Conservation (phyloP, 2,329 filamentous ascomycete species). For the Teratosphaeria pseudoeucalypti region DNA sequence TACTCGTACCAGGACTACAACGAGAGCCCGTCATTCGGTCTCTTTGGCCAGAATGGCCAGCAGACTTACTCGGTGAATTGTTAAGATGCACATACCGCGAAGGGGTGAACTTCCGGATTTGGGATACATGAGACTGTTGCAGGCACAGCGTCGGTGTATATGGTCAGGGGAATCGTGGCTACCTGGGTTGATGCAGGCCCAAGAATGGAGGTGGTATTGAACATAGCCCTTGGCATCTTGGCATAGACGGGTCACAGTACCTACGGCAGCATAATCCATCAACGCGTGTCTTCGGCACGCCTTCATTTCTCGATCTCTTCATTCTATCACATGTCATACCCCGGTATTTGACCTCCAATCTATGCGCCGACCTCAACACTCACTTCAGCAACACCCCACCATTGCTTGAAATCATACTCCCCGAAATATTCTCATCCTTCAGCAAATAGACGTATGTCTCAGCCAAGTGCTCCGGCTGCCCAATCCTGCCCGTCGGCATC, state of each 20-base stretch:
- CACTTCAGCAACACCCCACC: slow-evolving; percentile 17
- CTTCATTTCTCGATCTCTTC: no score
- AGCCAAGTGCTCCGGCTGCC: slow-evolving; percentile 31
- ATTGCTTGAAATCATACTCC: slow-evolving; percentile 31
- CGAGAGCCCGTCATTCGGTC: slow-evolving; percentile 30
- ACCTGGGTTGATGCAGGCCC: no score
- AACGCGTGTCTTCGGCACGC: no score
- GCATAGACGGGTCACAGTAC: no score
- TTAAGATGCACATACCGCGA: background rate
- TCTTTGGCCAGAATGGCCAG: slow-evolving; percentile 26
- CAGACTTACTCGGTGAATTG: slow-evolving; percentile 16
- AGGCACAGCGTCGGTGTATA: no score
- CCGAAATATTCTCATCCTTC: slow-evolving; percentile 38
- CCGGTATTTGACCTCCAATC: background rate
- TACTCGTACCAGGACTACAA: slow-evolving; percentile 49
- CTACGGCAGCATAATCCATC: no score
- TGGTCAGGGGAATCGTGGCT: no score
- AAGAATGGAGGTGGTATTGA: no score
- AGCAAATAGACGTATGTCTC: slow-evolving; percentile 41
- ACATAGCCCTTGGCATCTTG: no score
- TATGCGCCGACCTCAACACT: background rate
- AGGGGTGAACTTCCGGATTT: no score
- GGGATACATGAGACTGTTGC: no score
- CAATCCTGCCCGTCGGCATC: slow-evolving; percentile 28
- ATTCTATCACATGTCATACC: no score